phyloP scores from a whole-genome alignment of 441 rosid species.

The Aleurites moluccanus region DNA sequence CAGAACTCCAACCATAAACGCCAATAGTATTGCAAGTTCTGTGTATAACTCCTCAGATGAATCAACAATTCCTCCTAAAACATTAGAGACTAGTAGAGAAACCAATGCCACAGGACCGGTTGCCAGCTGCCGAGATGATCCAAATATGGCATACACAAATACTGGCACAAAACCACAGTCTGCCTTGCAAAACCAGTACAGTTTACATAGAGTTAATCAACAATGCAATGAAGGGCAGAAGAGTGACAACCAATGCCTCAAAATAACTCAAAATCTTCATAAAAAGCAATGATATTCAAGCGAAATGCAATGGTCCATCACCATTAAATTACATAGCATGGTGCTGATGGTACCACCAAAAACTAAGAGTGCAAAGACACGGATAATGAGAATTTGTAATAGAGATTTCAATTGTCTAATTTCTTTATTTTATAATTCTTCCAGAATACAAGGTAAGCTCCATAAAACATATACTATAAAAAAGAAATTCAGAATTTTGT shows the following conservation, averaged over 20 bases:
- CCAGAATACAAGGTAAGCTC: neutral
- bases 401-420: neutral
- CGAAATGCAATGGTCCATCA: neutral
- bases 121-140: conserved; percentile 96
- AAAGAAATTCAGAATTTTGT: neutral
- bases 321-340: neutral
- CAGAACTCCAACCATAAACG: conserved; percentile 84
- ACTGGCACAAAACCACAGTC: conserved; percentile 88
- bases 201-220: conserved; percentile 16
- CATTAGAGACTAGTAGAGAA: conserved; percentile 91
- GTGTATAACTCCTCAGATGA: conserved; percentile 71
- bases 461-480: neutral
- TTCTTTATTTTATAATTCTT: neutral
- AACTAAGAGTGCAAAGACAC: too few relatives aligned
- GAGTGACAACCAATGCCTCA: neutral
- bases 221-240: neutral
- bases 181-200: conserved; percentile 42
- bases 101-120: conserved; percentile 97
- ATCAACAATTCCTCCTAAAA: conserved; percentile 60
- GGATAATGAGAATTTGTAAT: neutral
- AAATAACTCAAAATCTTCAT: neutral
- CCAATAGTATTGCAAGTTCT: conserved; percentile 85
- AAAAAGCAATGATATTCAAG: conserved; percentile 5
- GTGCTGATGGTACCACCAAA: neutral
- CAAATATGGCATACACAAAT: conserved; percentile 78